A percentile compares a stretch with the other conserved stretches of the same genome.
Evolutionary conservation across 2,329 filamentous ascomycete species (phyloP).

Genomic region (Gnomoniopsis smithogilvyi): DNA sequence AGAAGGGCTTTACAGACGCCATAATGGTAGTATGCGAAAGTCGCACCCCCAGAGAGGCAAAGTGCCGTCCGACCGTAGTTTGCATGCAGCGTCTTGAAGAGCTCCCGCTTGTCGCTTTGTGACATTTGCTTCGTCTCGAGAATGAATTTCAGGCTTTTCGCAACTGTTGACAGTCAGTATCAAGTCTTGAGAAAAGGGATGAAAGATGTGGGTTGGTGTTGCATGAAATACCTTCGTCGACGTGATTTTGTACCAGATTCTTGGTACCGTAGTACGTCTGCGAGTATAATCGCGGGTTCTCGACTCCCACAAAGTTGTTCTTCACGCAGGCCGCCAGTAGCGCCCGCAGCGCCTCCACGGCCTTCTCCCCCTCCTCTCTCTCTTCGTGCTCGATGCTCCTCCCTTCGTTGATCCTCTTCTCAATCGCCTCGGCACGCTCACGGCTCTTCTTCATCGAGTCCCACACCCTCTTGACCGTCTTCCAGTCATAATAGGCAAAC

Average conservation of each 20-base stretch:
- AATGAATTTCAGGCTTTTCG: slow-evolving; percentile 64
- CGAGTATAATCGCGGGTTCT: slow-evolving; percentile 92
- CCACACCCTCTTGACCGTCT: slow-evolving; percentile 74
- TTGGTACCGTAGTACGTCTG: slow-evolving; percentile 99
- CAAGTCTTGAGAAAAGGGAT: not conserved
- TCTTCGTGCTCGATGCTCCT: slow-evolving; percentile 36
- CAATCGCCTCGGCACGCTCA: slow-evolving; percentile 51
- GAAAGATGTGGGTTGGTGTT: too few relatives aligned
- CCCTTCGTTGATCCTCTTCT: slow-evolving; percentile 31
- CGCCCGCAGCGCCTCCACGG: slow-evolving; percentile 71
- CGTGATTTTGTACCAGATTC: slow-evolving; percentile 81
- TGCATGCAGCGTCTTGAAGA: slow-evolving; percentile 85
- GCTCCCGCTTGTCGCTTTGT: slow-evolving; percentile 68
- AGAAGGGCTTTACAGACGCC: slow-evolving; percentile 87
- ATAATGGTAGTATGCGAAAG: slow-evolving; percentile 96
- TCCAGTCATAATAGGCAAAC: slow-evolving; percentile 83
- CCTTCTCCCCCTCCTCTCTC: slow-evolving; percentile 37
- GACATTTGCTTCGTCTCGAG: slow-evolving; percentile 64
- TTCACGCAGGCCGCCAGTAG: slow-evolving; percentile 90
- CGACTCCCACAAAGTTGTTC: slow-evolving; percentile 94
- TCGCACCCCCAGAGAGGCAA: slow-evolving; percentile 88
- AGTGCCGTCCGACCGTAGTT: slow-evolving; percentile 92
- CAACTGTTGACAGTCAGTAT: slow-evolving; percentile 44
- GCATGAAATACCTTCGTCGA: slow-evolving; percentile 65
- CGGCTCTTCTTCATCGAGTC: slow-evolving; percentile 69